Evolutionary conservation across 192 early-diverging fungal genomes (phyloP).

Genomic region (Umbelopsis sp.): DNA sequence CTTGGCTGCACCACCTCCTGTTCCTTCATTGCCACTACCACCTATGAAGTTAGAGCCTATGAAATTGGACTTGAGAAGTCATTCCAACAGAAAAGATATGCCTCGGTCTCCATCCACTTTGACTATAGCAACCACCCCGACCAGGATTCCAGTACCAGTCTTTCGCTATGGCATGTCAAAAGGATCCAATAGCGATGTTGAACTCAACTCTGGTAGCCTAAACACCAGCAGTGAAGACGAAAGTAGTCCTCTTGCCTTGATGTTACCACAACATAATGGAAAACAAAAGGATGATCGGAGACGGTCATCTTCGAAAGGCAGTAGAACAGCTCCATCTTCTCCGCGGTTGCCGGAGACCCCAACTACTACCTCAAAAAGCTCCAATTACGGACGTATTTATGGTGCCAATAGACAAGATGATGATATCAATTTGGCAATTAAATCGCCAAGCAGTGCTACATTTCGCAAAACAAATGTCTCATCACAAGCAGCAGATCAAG

Average conservation of each 20-base stretch:
- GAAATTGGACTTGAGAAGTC: conserved; percentile 10
- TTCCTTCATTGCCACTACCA: conserved; percentile 22
- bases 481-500: background rate
- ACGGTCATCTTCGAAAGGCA: background rate
- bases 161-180: conserved; percentile 13
- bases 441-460: background rate
- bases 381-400: background rate
- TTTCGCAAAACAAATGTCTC: background rate
- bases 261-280: background rate
- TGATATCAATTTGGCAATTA: background rate
- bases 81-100: background rate
- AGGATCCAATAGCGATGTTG: conserved; percentile 4
- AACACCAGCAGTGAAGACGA: conserved; percentile 9
- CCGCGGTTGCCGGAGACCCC: background rate
- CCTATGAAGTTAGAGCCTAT: conserved; percentile 21
- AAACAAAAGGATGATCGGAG: background rate
- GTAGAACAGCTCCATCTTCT: conserved; percentile 7
- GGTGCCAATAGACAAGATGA: background rate
- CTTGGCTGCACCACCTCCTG: conserved; percentile 29
- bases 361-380: background rate
- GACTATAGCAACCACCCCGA: conserved; percentile 13
- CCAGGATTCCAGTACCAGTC: conserved; percentile 4
- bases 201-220: background rate
- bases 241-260: conserved; percentile 1
- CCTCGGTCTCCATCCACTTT: background rate